Conservation (phyloP, 73 alveolate species). For the Uronychia binucleata region DNA sequence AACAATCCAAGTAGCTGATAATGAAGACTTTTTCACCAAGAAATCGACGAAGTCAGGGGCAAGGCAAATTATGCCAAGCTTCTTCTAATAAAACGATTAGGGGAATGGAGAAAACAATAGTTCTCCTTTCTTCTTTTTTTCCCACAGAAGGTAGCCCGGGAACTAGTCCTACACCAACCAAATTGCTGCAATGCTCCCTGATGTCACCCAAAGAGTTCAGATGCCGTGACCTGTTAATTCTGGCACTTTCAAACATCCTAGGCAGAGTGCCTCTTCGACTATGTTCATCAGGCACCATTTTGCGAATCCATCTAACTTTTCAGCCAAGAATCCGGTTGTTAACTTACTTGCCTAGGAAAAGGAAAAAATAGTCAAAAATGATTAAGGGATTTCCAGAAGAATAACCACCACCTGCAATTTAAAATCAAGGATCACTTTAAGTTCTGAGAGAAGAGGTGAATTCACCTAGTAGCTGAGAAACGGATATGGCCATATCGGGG, state of each 20-base stretch:
- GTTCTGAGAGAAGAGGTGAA: neutral
- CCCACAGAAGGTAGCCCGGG: neutral
- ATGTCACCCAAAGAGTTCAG: neutral
- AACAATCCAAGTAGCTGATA: no score
- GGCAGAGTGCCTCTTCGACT: neutral
- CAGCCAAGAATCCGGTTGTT: neutral
- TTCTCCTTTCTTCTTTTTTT: neutral
- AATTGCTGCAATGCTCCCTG: neutral
- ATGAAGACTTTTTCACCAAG: no score
- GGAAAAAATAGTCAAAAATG: neutral
- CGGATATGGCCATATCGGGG: neutral
- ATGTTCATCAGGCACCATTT: neutral
- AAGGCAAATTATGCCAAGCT: no score
- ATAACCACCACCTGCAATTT: no score
- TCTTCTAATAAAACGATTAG: no score
- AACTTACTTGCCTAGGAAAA: neutral
- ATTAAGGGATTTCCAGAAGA: neutral
- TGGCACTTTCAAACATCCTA: neutral
- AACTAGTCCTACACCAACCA: neutral
- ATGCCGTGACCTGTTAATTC: no score
- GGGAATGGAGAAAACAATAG: no score
- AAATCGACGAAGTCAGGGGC: no score
- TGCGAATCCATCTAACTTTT: no score
- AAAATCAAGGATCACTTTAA: no score
- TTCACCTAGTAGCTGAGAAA: neutral